phyloP scores from a whole-genome alignment of 1,284 basidiomycete genomes.

The Sanguinoderma infundibulare region DNA sequence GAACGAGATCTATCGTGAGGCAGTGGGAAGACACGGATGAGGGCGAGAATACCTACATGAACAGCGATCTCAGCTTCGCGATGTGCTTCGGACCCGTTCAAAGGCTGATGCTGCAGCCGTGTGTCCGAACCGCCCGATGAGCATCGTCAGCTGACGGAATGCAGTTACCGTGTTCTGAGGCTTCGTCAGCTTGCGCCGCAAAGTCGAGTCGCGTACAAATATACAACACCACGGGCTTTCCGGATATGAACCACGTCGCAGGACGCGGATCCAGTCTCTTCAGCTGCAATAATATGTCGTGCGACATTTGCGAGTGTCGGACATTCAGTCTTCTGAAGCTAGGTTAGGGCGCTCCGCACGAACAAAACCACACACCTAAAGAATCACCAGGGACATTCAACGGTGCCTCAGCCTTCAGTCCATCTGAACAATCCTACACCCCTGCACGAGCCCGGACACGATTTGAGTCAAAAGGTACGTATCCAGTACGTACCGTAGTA shows the following conservation, averaged over 20 bases:
- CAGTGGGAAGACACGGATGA: not conserved
- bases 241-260: not conserved
- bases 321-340: not conserved
- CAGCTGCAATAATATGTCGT: not conserved
- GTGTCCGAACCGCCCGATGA: not conserved
- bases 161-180: too few species aligned
- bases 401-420: too few species aligned
- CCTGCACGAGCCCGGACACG: too few species aligned
- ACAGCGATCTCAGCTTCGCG: not conserved
- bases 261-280: not conserved
- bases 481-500: too few species aligned
- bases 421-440: too few species aligned
- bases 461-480: too few species aligned
- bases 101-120: not conserved
- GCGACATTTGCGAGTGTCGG: not conserved
- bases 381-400: too few species aligned
- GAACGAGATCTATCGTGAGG: not conserved
- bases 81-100: too few species aligned
- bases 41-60: not conserved
- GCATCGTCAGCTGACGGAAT: not conserved
- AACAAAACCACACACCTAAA: too few species aligned
- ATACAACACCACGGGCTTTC: too few species aligned
- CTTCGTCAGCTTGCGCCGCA: too few species aligned
- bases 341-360: not conserved
- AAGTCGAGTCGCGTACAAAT: not conserved